These are phyloP conservation scores for Rachicladosporium sp. DNA, from an alignment of 2,329 filamentous ascomycete species.

Conservation along the genomic window DNA sequence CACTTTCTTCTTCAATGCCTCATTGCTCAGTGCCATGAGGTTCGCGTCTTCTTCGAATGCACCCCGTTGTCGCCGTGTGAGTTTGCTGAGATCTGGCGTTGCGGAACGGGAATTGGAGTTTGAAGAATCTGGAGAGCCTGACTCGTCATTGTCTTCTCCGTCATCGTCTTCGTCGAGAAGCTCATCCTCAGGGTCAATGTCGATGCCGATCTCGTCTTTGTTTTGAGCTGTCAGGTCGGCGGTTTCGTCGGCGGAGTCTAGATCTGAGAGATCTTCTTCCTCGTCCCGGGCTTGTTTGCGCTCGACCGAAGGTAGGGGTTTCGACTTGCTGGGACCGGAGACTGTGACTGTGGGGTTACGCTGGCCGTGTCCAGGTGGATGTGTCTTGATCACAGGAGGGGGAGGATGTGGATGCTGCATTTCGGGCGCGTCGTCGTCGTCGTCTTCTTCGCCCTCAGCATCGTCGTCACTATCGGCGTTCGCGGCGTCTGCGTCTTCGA, in stretches of 20 bases:
- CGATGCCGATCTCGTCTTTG: constrained; percentile 24
- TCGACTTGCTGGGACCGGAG: constrained; percentile 14
- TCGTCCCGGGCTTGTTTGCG: constrained; percentile 40
- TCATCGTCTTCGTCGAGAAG: constrained; percentile 35
- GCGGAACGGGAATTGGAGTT: constrained; percentile 34
- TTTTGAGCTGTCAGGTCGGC: constrained; percentile 32
- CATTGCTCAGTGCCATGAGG: constrained; percentile 45
- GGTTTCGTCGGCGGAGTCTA: constrained; percentile 20
- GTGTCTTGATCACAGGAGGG: constrained; percentile 21
- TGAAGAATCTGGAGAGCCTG: constrained; percentile 17
- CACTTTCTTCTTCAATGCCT: constrained; percentile 61
- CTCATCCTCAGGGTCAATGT: constrained; percentile 29
- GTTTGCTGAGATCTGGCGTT: constrained; percentile 51
- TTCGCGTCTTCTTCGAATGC: constrained; percentile 35
- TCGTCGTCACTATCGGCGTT: constrained; percentile 23
- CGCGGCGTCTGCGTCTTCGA: constrained; percentile 23
- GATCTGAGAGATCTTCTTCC: constrained; percentile 33
- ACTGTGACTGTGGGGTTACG: constrained; percentile 16
- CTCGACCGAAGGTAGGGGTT: constrained; percentile 33
- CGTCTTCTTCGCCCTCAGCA: constrained; percentile 24
- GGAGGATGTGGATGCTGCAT: constrained; percentile 22
- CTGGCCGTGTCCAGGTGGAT: constrained; percentile 12
- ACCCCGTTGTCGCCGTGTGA: constrained; percentile 57
- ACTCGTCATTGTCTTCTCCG: constrained; percentile 34
- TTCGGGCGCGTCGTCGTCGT: constrained; percentile 18